A percentile compares a stretch with the other conserved stretches of the same genome.
These are phyloP conservation scores for Tylopilus rubrobrunneus DNA, from an alignment of 768 basidiomycete species.

Conservation along the genomic window DNA sequence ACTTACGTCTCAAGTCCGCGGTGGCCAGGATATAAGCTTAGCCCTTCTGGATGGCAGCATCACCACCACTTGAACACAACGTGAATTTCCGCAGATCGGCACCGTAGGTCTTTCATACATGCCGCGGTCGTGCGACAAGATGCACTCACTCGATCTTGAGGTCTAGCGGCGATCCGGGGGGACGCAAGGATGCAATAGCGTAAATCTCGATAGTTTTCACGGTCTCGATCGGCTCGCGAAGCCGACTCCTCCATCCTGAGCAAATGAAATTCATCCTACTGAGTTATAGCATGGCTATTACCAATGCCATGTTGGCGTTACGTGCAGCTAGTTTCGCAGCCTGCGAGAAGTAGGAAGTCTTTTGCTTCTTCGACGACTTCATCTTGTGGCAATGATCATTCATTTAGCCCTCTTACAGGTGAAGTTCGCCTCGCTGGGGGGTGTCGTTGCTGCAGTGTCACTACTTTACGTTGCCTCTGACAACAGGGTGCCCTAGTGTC, in stretches of 20 bases:
- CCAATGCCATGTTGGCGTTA: slow-evolving; percentile 2
- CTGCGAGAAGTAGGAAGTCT: background rate
- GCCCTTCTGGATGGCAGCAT: background rate
- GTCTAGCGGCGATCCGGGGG: slow-evolving; percentile 13
- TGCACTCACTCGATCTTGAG: slow-evolving; percentile 5
- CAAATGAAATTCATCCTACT: slow-evolving; percentile 16
- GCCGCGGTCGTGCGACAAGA: slow-evolving; percentile 8
- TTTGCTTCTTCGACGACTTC: slow-evolving; percentile 9
- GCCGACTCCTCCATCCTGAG: slow-evolving; percentile 3
- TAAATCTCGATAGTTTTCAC: slow-evolving; percentile 17
- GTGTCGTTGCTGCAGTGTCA: slow-evolving; percentile 5
- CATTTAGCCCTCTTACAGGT: slow-evolving; percentile 1
- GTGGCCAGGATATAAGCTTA: slow-evolving; percentile 14
- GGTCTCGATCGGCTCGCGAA: slow-evolving; percentile 19
- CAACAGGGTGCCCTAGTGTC: slow-evolving; percentile 4
- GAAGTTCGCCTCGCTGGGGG: background rate
- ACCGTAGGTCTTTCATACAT: slow-evolving; percentile 12
- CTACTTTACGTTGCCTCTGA: slow-evolving; percentile 12
- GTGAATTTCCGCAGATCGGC: slow-evolving; percentile 12
- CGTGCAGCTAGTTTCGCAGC: background rate
- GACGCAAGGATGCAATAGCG: slow-evolving; percentile 1
- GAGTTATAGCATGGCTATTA: slow-evolving; percentile 3
- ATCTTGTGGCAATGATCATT: slow-evolving; percentile 13
- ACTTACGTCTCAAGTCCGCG: slow-evolving; percentile 16
- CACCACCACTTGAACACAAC: background rate